Percentiles rank a stretch among this genome's conserved stretches.
These are phyloP conservation scores for Citrus trifoliata DNA, from an alignment of 345 rosid genomes.

Conservation along the genomic window DNA sequence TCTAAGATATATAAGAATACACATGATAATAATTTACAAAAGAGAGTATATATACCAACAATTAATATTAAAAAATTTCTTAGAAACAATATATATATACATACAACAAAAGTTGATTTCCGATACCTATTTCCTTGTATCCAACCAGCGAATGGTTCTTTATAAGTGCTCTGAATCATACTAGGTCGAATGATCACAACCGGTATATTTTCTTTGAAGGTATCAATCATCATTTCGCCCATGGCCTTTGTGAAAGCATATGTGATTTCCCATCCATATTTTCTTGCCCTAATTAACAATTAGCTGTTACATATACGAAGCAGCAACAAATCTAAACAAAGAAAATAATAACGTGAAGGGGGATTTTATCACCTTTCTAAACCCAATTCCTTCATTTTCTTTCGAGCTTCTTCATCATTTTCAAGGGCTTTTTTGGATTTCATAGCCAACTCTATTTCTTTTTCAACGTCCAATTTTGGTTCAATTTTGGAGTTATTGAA, in stretches of 20 bases:
- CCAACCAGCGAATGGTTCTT: constrained; percentile 98
- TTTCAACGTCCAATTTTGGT: constrained; percentile 50
- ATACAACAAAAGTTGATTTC: no score
- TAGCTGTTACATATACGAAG: no score
- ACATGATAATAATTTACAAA: no score
- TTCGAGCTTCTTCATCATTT: constrained; percentile 35
- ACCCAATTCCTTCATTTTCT: constrained; percentile 80
- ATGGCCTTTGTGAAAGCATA: constrained; percentile 91
- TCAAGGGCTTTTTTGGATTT: constrained; percentile 33
- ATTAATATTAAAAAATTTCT: no score
- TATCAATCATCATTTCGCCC: constrained; percentile 94
- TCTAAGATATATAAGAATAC: no score
- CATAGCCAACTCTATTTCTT: constrained; percentile 57
- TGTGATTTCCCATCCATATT: constrained; percentile 87
- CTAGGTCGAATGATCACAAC: constrained; percentile 81
- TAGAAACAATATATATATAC: no score
- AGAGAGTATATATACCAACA: no score
- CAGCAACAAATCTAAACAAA: background rate
- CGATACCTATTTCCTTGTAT: constrained; percentile 94
- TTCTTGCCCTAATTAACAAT: constrained; percentile 55
- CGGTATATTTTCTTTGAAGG: constrained; percentile 68
- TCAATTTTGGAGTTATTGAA: constrained; percentile 23
- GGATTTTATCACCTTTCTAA: constrained; percentile 37
- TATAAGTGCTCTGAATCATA: constrained; percentile 79
- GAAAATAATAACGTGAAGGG: background rate